Base-by-base conservation (phyloP, 2,329 filamentous ascomycete genomes). In the Ceratocystis huliohia region DNA sequence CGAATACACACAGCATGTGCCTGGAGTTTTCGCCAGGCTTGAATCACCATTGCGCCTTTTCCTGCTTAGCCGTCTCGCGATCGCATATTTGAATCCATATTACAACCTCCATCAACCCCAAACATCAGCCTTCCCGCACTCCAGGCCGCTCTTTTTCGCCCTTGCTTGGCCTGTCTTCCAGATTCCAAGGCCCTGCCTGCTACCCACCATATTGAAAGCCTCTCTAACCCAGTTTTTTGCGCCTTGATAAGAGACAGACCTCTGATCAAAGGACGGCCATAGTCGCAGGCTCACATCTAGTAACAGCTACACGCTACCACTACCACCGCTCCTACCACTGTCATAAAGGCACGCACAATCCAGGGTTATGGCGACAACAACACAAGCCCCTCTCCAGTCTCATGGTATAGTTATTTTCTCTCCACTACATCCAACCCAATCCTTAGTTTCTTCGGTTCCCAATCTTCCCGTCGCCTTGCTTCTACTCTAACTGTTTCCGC, bases 351-450 rank as follows among this genome's bases (percentile, higher is more conserved):
- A 50, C 48, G 7, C 22, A 50, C 48, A 50, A 50, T 44, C 45
- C 25, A 61, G 25, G 64, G 69, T 65, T 67, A 71, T 71, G 70
- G 70, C 70, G 64, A 71, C 70, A 63, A 69, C 68, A 13, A 69
- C 68, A 13, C 69, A 71, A 61, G 62, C 69, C 61, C 62, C 64
- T 48, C 61, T 68, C 45, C 69, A 67, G 65, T 67, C 70, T 65
- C 70, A 70, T 46, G 70, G 70, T 71, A 70, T 69, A 17, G 59
- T 41, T 37, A 50, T 17, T 53, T n/a, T 57, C 50, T 59, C 20
- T 17, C 30, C 53, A 57, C 28, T n/a, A 57, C 25, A 53, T 53
- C n/a, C n/a, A 28, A 5, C 13, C 28, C 25, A 13, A n/a, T n/a
- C 28, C 56, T 59, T 59, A 8, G 28, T 8, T 15, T 28, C 8